These are phyloP conservation scores for Solanum tarapatanum DNA, from an alignment of 257 asterid species.

Conservation along the genomic window DNA sequence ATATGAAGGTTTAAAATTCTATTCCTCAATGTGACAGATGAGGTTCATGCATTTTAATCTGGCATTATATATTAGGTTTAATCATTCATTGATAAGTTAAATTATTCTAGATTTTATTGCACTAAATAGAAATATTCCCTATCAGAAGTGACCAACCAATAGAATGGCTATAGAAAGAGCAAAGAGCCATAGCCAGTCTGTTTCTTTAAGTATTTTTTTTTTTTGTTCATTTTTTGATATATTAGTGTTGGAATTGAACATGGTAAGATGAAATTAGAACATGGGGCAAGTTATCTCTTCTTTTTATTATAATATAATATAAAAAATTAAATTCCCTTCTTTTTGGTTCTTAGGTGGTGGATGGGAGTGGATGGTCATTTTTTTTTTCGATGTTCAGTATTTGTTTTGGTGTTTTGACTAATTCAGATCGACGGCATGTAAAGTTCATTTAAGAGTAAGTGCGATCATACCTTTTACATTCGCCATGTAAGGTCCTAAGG, in stretches of 20 bases:
- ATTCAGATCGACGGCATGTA: rapidly evolving
- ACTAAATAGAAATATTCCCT: not conserved
- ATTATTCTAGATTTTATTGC: not conserved
- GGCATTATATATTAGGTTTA: not conserved
- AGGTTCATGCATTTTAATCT: not conserved
- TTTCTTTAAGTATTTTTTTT: not conserved
- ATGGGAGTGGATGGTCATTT: not conserved
- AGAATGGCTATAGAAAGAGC: not conserved
- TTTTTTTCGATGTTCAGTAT: rapidly evolving
- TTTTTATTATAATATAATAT: not conserved
- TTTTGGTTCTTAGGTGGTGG: not conserved
- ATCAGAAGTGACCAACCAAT: not conserved
- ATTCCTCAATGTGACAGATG: constrained; percentile 1
- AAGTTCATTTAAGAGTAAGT: not conserved
- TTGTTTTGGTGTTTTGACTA: not conserved
- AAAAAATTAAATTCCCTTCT: not conserved
- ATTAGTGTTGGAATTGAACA: not conserved
- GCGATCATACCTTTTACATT: not conserved
- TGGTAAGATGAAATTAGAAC: constrained; percentile 1
- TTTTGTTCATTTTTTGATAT: not conserved
- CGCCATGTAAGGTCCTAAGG: not conserved
- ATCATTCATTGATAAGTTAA: not conserved
- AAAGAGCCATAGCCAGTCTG: not conserved
- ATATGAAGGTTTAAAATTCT: not conserved
- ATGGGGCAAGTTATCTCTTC: not conserved